Conservation (phyloP, 139 green algal genomes). For the Pleodorina starrii region DNA sequence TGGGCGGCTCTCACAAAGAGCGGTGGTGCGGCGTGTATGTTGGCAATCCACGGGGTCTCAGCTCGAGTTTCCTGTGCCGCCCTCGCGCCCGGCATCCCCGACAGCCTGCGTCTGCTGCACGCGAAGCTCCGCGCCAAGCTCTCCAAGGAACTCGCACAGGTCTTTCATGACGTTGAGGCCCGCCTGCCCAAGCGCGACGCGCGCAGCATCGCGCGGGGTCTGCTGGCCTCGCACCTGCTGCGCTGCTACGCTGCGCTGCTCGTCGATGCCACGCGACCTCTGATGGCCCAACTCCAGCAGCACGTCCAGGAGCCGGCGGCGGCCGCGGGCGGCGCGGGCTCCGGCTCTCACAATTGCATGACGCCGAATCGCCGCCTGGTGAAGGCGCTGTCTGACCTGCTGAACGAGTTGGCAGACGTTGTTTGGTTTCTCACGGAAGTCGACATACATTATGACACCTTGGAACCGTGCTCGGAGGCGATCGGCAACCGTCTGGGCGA, state of each 20-base stretch:
- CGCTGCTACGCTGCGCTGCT: conserved; percentile 9
- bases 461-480: not conserved
- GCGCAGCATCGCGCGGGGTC: not conserved
- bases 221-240: not conserved
- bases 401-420: not conserved
- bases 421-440: not conserved
- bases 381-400: not conserved
- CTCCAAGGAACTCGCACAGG: not conserved
- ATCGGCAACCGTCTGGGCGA: not conserved
- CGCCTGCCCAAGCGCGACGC: not conserved
- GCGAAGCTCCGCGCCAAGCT: not conserved
- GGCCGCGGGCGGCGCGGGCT: too few relatives aligned
- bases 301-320: too few relatives aligned
- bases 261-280: not conserved
- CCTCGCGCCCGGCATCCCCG: not conserved
- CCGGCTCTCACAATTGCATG: too few relatives aligned
- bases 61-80: not conserved
- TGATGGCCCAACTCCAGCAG: not conserved
- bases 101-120: not conserved
- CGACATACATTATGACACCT: too few relatives aligned
- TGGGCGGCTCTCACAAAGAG: not conserved
- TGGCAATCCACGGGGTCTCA: not conserved
- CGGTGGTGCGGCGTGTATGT: not conserved
- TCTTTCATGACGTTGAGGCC: too few relatives aligned
- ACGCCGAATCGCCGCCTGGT: not conserved